Evolutionary conservation across 768 basidiomycete species (phyloP).

Genomic region (Calocera cornea): DNA sequence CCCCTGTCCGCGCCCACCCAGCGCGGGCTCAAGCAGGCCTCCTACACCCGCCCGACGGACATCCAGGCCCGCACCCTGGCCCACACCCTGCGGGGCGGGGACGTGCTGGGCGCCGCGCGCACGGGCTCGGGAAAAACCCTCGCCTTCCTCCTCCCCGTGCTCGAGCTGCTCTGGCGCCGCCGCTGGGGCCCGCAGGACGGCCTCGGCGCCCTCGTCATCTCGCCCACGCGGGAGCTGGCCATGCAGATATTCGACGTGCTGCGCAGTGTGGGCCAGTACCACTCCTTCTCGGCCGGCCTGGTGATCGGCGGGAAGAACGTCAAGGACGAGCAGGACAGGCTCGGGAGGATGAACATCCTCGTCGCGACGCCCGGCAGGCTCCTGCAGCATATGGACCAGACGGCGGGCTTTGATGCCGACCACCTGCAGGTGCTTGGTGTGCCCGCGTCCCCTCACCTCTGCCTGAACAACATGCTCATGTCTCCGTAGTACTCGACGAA

Average conservation of each 20-base stretch:
- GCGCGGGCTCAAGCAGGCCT: constrained; percentile 69
- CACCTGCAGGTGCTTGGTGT: constrained; percentile 81
- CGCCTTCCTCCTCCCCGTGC: constrained; percentile 53
- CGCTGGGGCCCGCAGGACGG: constrained; percentile 65
- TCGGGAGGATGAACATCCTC: constrained; percentile 94
- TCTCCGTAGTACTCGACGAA: constrained; percentile 71
- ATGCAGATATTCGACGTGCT: constrained; percentile 97
- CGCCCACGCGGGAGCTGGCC: constrained; percentile 86
- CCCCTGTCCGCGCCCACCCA: constrained; percentile 13
- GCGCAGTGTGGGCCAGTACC: constrained; percentile 81
- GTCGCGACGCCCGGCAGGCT: constrained; percentile 92
- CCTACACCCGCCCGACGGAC: constrained; percentile 77
- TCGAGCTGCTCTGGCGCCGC: constrained; percentile 49
- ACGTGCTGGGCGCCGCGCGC: constrained; percentile 54
- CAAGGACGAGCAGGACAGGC: constrained; percentile 78
- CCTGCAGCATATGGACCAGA: constrained; percentile 97
- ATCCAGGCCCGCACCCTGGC: constrained; percentile 53
- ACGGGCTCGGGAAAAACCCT: constrained; percentile 67
- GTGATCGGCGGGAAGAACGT: constrained; percentile 94
- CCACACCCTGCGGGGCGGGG: constrained; percentile 44
- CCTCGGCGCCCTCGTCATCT: constrained; percentile 79
- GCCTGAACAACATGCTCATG: constrained; percentile 6
- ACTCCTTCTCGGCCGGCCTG: constrained; percentile 84
- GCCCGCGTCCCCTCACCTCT: constrained; percentile 21
- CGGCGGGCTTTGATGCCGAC: constrained; percentile 81